Evolutionary conservation across 805 yeast species (phyloP).

Genomic region (Kodamaea neixiangensis): DNA sequence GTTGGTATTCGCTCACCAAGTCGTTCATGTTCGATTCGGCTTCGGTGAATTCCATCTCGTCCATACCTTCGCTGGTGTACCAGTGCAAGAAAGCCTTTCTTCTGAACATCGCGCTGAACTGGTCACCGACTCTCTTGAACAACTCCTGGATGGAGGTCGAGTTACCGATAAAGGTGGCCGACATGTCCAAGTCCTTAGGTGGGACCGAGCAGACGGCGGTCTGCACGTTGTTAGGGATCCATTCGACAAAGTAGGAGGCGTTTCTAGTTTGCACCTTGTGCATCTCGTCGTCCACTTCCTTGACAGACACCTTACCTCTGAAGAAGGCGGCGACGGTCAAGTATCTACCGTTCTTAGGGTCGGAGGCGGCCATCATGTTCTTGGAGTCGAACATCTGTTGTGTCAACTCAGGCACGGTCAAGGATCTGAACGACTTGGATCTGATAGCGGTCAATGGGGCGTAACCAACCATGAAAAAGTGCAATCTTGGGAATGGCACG

Average conservation of each 20-base stretch:
- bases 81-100: slow-evolving; percentile 95
- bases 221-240: slow-evolving; percentile 96
- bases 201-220: slow-evolving; percentile 92
- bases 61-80: slow-evolving; percentile 97
- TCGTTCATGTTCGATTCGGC: slow-evolving; percentile 92
- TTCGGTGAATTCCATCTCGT: slow-evolving; percentile 89
- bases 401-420: slow-evolving; percentile 87
- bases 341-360: slow-evolving; percentile 88
- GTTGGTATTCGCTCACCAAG: slow-evolving; percentile 85
- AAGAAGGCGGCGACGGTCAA: slow-evolving; percentile 92
- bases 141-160: slow-evolving; percentile 91
- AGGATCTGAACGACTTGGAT: slow-evolving; percentile 78
- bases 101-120: slow-evolving; percentile 88
- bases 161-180: slow-evolving; percentile 92
- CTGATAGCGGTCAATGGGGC: slow-evolving; percentile 87
- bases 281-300: slow-evolving; percentile 95
- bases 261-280: slow-evolving; percentile 78
- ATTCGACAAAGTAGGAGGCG: slow-evolving; percentile 83
- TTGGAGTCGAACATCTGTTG: slow-evolving; percentile 91
- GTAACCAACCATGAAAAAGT: slow-evolving; percentile 93
- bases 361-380: slow-evolving; percentile 95
- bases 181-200: slow-evolving; percentile 80
- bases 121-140: slow-evolving; percentile 86
- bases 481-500: slow-evolving; percentile 94
- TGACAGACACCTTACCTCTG: slow-evolving; percentile 89